phyloP scores from a whole-genome alignment of 179 eudicot species.

The Carnegiea gigantea region DNA sequence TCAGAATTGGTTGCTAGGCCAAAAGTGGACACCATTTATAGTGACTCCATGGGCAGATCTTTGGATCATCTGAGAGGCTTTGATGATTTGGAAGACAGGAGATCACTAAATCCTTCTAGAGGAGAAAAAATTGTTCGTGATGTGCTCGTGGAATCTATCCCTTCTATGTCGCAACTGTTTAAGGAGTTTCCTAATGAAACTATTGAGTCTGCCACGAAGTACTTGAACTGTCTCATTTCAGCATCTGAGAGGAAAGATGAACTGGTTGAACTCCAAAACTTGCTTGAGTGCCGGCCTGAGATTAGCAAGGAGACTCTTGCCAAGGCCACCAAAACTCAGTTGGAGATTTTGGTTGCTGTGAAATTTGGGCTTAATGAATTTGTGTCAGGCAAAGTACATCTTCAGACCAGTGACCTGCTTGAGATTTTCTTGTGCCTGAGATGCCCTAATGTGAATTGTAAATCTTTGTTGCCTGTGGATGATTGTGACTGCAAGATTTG shows the following conservation, averaged over 20 bases:
- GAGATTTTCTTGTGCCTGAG: conserved; percentile 67
- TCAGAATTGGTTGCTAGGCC: conserved; percentile 80
- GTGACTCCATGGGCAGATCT: conserved; percentile 52
- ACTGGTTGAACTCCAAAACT: conserved; percentile 49
- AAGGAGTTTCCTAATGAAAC: conserved; percentile 67
- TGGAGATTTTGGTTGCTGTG: conserved; percentile 66
- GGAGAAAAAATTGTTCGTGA: conserved; percentile 62
- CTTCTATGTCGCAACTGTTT: conserved; percentile 55
- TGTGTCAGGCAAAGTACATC: conserved; percentile 37
- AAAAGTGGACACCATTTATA: conserved; percentile 37
- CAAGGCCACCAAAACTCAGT: conserved; percentile 49
- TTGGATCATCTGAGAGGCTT: conserved; percentile 41
- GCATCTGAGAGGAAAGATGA: conserved; percentile 50
- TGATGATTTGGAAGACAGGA: conserved; percentile 45
- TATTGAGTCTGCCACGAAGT: conserved; percentile 57
- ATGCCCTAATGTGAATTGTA: conserved; percentile 73
- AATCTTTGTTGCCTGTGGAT: conserved; percentile 64
- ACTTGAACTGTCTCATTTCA: conserved; percentile 48
- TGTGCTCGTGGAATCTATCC: conserved; percentile 53
- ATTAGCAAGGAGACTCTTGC: conserved; percentile 58
- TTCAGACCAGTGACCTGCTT: conserved; percentile 46
- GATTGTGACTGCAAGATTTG: conserved; percentile 92
- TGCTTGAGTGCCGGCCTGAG: conserved; percentile 59
- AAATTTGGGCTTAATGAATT: conserved; percentile 65
- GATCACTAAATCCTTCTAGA: conserved; percentile 39